Base-by-base conservation (phyloP, 2,329 filamentous ascomycete genomes). In the Colletotrichum camelliae region DNA sequence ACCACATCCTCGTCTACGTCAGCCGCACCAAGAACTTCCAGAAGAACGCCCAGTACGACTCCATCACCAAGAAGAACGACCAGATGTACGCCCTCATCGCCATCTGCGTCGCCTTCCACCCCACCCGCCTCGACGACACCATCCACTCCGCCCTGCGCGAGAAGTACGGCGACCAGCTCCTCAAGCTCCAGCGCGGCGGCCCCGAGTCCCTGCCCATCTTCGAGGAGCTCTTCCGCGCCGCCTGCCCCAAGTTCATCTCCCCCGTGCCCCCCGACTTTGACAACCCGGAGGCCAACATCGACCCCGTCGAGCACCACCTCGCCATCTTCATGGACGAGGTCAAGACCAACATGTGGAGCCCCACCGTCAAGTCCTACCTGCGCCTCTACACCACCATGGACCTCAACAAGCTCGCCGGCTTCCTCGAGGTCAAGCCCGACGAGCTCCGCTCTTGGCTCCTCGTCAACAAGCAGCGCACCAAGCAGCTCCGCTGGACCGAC, bases 381-480 rank as follows among this genome's bases (percentile, higher is more conserved):
- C 97, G 98, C 85, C 94, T 99, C 72, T 99, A 99, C 92, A 98
- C 97, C 61, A 99, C 97, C 80, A 98, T 99, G 96, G 97, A 99
- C 83, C 90, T 99, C 78, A 97, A 96, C 90, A 99, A 99, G 89
- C 93, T 99, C 77, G 95, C 97, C 77, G 96, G 96, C 76, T 99
- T 99, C 92, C 91, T 99, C 71, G 97, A 98, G 82, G 95, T 98
- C 75, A 93, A 98, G 86, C 94, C 96, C n/a, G 97, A 98, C 86
- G 96, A 98, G 88, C 91, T 99, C 79, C 94, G 97, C 80, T 94
- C 94, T 76, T 98, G 96, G 94, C 89, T 99, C 77, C 88, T 99
- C 78, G 96, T 99, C 78, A 98, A 97, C 90, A 99, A 99, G 93
- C 97, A 99, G 90, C 94, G 97, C 83, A 98, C 95, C 84, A 94